phyloP scores from a whole-genome alignment of 169 alveolate genomes.

The Theileria annulata region DNA sequence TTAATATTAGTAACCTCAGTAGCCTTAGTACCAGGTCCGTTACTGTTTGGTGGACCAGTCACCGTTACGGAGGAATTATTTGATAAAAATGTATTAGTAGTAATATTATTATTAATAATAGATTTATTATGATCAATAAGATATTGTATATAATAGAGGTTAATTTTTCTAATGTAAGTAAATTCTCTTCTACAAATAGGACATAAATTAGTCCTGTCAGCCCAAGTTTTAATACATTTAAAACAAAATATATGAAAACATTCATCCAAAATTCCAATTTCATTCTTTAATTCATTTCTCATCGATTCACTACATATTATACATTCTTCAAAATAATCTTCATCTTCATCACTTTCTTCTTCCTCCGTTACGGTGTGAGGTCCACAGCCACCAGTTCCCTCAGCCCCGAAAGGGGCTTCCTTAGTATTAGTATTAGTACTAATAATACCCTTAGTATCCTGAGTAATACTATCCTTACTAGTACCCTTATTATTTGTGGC shows the following conservation, averaged over 20 bases:
- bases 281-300: neutral
- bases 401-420: no score
- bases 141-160: conserved; percentile 23
- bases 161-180: conserved; percentile 34
- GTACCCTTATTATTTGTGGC: no score
- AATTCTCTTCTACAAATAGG: conserved; percentile 73
- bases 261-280: conserved; percentile 50
- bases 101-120: neutral
- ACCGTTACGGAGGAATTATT: neutral
- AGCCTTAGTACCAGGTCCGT: no score
- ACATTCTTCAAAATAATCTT: conserved; percentile 53
- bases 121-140: conserved; percentile 1
- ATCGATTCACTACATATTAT: conserved; percentile 60
- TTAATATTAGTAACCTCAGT: neutral
- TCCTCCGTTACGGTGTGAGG: neutral
- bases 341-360: neutral
- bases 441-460: neutral
- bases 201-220: conserved; percentile 66
- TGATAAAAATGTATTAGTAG: neutral
- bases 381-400: neutral
- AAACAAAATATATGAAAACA: conserved; percentile 73
- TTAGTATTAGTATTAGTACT: neutral
- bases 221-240: conserved; percentile 65
- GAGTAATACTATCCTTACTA: neutral
- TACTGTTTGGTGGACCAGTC: no score